Evolutionary conservation across 345 rosid species (phyloP).

Genomic region (Hypericum androsaemum): DNA sequence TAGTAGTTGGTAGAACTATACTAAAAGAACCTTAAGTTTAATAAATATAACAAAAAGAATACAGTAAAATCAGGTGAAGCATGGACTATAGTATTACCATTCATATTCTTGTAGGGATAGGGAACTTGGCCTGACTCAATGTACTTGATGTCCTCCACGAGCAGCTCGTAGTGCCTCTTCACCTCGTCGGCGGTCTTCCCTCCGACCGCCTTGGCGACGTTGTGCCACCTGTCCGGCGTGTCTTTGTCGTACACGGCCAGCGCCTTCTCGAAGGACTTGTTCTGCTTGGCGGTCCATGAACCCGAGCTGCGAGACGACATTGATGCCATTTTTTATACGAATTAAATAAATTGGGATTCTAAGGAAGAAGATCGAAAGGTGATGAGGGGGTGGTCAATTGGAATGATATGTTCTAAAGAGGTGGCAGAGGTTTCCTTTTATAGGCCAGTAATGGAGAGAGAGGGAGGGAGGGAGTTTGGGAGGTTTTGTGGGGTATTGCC

Average conservation of each 20-base stretch:
- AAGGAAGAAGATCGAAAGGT: conserved; percentile 2
- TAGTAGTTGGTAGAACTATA: too few species aligned
- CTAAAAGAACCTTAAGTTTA: too few species aligned
- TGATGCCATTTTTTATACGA: conserved; percentile 52
- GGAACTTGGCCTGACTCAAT: conserved; percentile 85
- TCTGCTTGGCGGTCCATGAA: conserved; percentile 75
- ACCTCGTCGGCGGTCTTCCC: conserved; percentile 87
- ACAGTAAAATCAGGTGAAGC: too few species aligned
- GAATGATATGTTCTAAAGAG: conserved; percentile 37
- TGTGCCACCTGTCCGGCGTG: conserved; percentile 95
- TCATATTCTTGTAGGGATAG: conserved; percentile 60
- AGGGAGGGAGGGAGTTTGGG: conserved; percentile 8
- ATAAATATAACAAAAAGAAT: too few species aligned
- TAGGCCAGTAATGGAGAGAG: conserved; percentile 37
- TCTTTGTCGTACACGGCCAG: conserved; percentile 84
- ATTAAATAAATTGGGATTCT: background rate
- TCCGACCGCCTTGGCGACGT: conserved; percentile 84
- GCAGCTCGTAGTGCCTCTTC: conserved; percentile 65
- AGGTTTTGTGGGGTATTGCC: conserved; percentile 36
- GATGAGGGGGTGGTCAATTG: conserved; percentile 16
- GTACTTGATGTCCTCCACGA: conserved; percentile 56
- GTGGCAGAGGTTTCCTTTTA: conserved; percentile 46
- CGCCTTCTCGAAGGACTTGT: conserved; percentile 92
- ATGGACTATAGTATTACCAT: conserved; percentile 22
- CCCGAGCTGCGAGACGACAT: conserved; percentile 58